Base-by-base conservation (phyloP, 352 stramenopile species). In the Phytopythium boreale region DNA sequence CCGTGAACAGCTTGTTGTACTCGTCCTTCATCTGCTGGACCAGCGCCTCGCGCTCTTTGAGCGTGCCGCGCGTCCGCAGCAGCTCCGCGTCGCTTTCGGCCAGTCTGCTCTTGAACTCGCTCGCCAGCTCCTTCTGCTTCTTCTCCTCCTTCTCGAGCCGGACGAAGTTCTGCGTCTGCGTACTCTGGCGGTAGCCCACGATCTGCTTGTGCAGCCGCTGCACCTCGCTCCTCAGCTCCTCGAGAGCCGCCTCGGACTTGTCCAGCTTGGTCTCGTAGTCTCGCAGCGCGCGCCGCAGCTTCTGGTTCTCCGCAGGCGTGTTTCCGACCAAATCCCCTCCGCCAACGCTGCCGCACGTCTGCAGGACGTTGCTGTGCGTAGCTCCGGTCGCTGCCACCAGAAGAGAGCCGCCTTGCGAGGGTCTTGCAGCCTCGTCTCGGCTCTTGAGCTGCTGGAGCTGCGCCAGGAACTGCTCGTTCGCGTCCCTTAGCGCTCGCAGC, bases 1-100 rank as follows among this genome's bases (percentile, higher is more conserved):
- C 77, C 20, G 64, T 64, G 47, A 93, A 93, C 15, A 93, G 58
- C 41, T 80, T 88, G 57, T 82, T 79, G 66, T 93, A 93, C 62
- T 93, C 84, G 44, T 83, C 71, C 39, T 82, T 86, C 83, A 89
- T 92, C 27, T 75, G 69, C 17, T 77, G 67, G 29, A 88, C 74
- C n/a, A 73, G 60, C 10, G 44, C 44, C 14, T 88, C 79, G 17
- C 77, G 75, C 61, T 89, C 79, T 63, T 88, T 90, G 14, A 90
- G 51, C 2, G 61, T 46, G 4, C 68, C 75, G 47, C 80, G 77
- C 5, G 71, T 84, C 15, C 82, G 77, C 41, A 91, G 36, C 27
- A 89, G 61, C 49, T 89, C 82, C 6, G 75, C 65, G 11, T 89
- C 82, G 15, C 63, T 72, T 19, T 88, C 78, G 0, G 31, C 43